Base-by-base conservation (phyloP, 306 rosid species). In the Trifolium repens region DNA sequence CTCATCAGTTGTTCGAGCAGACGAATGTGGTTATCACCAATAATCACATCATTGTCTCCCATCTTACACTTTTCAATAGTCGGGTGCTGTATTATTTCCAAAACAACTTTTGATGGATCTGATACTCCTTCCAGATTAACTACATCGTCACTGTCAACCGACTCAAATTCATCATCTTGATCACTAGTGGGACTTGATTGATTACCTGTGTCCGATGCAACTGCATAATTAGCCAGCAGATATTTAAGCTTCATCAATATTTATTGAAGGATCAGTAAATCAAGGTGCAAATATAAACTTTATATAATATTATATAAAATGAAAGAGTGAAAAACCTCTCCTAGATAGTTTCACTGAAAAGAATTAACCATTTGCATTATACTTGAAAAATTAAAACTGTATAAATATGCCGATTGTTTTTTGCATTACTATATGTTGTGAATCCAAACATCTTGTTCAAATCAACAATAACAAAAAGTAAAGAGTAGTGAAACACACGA, bases 11-110 rank as follows among this genome's bases (percentile, higher is more conserved):
- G 47, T 5, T 47, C 9, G 9, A 69, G 62, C 62, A 84, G 49
- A 44, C 27, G 11, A 10, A 84, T 71, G 76, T 59, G 73, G 11
- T 60, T n/a, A 22, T 13, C 71, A 52, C 72, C 73, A 53, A 70
- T 14, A 68, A 5, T 30, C 13, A 60, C 66, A 60, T 9, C 66
- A 60, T 15, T 16, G 9, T 30, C 17, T 30, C 66, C 66, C 19
- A 13, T 60, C 39, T 30, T 60, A 30, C 66, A 60, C 3, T 26
- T 58, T 26, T 2, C 8, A 7, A 58, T 26, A 30, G 14, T 2
- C 1, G 66, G 66, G 9, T 60, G 32, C 66, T 13, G 40, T 60
- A 60, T 27, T 30, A 60, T 60, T 27, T 60, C 66, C 40, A 60
- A 60, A 32, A 60, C 66, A 27, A 5, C 4, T 58, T 60, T 30